Evolutionary conservation across 2,329 filamentous ascomycete genomes (phyloP), one percentile per base, ranked within the genome.

Genomic region (Aureobasidium sp.): DNA sequence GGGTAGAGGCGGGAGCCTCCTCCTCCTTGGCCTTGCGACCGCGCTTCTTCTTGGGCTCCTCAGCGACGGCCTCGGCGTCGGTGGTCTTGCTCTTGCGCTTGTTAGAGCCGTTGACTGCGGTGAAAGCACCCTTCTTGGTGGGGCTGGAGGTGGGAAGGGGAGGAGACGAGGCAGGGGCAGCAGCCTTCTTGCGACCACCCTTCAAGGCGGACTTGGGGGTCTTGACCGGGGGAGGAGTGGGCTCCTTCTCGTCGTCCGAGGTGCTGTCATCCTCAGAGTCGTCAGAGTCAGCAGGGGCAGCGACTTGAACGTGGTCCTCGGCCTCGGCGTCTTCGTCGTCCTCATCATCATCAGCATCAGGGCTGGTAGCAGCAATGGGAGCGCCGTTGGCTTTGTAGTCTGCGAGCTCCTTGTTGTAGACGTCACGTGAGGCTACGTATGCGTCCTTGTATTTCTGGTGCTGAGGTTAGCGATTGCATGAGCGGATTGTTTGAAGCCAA

Each of bases 401-500:
- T 56, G 77, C 76, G 70, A 83, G 77, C 58, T 82, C 79, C 61
- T 79, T 74, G 67, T 83, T 80, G 74, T 84, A 87, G 47, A 78
- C 73, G 53, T 81, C 79, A 66, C 85, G 77, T 64, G 83, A 83
- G 64, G 77, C 74, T 65, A 80, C 77, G 71, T 87, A 87, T n/a
- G 81, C 77, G 31, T 80, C 76, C 67, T 82, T 80, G 78, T 82
- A 85, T 59, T 77, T 65, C 81, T 83, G 63, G 5, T 52, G 1
- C 20, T 47, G n/a, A 29, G 29, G n/a, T 64, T 17, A 64, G 55
- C 20, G 22, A 11, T 41, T 45, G 34, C 29, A 27, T 27, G 3
- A n/a, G 3, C 31, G 31, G 20, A 29, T 1, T 17, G n/a, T 3
- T 5, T 48, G 15, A 17, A n/a, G 22, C 4, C 15, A 37, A 31